Evolutionary conservation across 148 eudicot genomes (phyloP).

Genomic region (Rhododendron kiyosumense): DNA sequence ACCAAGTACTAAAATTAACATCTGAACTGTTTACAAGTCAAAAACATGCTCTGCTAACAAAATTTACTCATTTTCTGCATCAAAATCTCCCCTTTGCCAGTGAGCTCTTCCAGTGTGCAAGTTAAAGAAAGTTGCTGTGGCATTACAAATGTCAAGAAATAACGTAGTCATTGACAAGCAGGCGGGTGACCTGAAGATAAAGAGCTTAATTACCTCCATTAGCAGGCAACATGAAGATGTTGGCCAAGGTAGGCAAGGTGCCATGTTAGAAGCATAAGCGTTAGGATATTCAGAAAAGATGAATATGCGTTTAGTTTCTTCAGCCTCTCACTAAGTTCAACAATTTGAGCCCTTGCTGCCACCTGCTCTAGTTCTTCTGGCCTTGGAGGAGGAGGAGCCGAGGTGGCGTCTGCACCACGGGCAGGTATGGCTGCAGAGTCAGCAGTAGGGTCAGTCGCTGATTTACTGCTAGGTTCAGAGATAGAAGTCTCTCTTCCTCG

Average conservation of each 20-base stretch:
- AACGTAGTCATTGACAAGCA: neutral
- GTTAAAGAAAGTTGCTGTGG: neutral
- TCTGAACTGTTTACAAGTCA: neutral
- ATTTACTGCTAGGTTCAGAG: neutral
- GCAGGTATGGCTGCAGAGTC: neutral
- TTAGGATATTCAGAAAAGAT: conserved; percentile 53
- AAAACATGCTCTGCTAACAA: neutral
- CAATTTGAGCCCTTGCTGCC: conserved; percentile 24
- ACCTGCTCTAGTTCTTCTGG: conserved; percentile 15
- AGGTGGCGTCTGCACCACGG: neutral
- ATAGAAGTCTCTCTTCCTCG: neutral
- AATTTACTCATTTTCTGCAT: neutral
- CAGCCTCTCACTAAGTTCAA: conserved; percentile 29
- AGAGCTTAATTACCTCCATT: neutral
- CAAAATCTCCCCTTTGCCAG: neutral
- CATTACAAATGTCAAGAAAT: neutral
- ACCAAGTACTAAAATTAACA: neutral
- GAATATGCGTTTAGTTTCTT: conserved; percentile 66
- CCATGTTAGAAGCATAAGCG: conserved; percentile 67
- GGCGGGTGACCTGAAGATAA: neutral
- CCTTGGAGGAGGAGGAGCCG: neutral
- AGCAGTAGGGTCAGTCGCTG: neutral
- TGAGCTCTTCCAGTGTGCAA: neutral
- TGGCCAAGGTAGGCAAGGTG: conserved; percentile 67
- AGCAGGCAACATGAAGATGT: conserved; percentile 26